Evolutionary conservation across 2,329 filamentous ascomycete genomes (phyloP), one percentile per base, ranked within the genome.

Genomic region (Cadophora gregata): DNA sequence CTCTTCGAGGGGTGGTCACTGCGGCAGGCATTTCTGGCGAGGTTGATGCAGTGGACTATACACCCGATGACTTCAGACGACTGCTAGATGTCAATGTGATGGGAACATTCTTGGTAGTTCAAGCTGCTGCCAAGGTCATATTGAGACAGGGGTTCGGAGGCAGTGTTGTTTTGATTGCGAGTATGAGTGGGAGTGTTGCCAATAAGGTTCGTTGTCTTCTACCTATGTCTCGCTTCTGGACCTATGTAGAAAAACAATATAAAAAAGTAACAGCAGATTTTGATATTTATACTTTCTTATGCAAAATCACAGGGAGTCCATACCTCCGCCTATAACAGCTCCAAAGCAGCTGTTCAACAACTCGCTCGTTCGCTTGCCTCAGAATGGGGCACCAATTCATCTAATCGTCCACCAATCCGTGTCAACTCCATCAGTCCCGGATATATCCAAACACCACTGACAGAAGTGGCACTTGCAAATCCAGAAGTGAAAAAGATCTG

Each of bases 31-130:
- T 85, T 47, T 81, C 84, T 69, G 81, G 83, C 67, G 80, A 81
- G 71, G 75, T 80, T 1, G 78, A 80, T 0, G 82, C 82, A 1
- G 68, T 84, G 45, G 81, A 83, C 10, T 84, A 84, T 62, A 78
- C 80, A 3, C 75, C 79, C 29, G 76, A 88, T 76, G 86, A 87
- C 75, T 92, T 88, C 79, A 82, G 86, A 71, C 84, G 88, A 78
- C 88, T 93, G 77, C 82, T 93, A 73, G 82, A 88, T 73, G 86
- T 91, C 70, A 91, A 93, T 79, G 82, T 91, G 75, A 90, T 84
- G 27, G 90, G 90, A n/a, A 87, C 85, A 29, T 89, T 88, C 78
- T 82, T 89, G 77, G 91, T 89, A 74, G 89, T 89, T 67, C 89
- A 91, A 79, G 88, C 89, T 65, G 86, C 89, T 29, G 90, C 89